A percentile compares a stretch with the other conserved stretches of the same genome.
These are phyloP conservation scores for Chenopodium quinoa DNA, from an alignment of 148 eudicot species.

Conservation along the genomic window DNA sequence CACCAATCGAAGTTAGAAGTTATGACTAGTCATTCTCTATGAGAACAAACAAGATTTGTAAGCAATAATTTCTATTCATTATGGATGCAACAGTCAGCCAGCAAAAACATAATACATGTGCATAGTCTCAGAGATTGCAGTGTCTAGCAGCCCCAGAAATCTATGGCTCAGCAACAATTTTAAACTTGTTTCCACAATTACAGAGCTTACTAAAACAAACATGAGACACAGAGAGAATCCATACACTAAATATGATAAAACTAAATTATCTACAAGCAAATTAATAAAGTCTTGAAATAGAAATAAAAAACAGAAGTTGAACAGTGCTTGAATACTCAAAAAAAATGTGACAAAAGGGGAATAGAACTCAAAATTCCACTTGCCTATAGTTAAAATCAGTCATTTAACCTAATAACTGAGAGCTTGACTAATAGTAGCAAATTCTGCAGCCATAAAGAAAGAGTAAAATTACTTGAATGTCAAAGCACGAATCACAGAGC, in stretches of 20 bases:
- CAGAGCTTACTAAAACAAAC: background rate
- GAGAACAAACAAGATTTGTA: background rate
- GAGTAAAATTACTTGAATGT: background rate
- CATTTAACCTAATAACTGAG: background rate
- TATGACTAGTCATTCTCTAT: background rate
- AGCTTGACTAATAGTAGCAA: background rate
- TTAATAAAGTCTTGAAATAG: background rate
- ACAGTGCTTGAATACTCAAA: background rate
- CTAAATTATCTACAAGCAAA: background rate
- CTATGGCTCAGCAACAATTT: background rate
- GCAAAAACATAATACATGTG: background rate
- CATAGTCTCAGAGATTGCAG: background rate
- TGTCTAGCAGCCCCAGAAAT: background rate
- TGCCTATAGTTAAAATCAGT: background rate
- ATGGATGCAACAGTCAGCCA: background rate
- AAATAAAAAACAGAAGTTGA: background rate
- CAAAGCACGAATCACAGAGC: background rate
- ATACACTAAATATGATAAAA: background rate
- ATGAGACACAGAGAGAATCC: background rate
- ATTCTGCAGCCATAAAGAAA: background rate
- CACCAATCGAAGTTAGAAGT: background rate
- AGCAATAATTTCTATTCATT: background rate
- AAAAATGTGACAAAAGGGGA: background rate
- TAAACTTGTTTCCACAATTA: background rate
- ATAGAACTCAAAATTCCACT: background rate